Percentiles rank a stretch among this genome's conserved stretches.
phyloP scores from a whole-genome alignment of 1,284 basidiomycete species.

The Abortiporus biennis region DNA sequence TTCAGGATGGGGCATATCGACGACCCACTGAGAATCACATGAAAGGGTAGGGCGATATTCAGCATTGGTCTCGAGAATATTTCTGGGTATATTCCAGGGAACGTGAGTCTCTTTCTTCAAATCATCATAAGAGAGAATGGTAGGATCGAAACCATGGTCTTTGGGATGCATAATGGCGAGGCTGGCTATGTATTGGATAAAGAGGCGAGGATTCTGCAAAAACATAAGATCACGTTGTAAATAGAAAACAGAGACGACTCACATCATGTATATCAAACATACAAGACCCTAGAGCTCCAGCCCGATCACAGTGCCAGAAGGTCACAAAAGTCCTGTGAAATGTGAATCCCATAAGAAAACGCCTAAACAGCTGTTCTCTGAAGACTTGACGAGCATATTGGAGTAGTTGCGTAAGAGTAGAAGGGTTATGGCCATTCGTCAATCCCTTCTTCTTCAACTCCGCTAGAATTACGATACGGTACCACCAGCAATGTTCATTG shows the following conservation, averaged over 20 bases:
- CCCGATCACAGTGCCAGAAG: not conserved
- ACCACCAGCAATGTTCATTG: too few relatives aligned
- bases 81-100: too few relatives aligned
- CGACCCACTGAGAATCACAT: too few relatives aligned
- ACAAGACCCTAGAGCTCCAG: not conserved
- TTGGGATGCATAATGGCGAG: not conserved
- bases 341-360: not conserved
- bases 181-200: not conserved
- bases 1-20: too few relatives aligned
- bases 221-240: not conserved
- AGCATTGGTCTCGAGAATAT: too few relatives aligned
- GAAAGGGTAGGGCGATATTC: too few relatives aligned
- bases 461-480: too few relatives aligned
- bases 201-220: not conserved
- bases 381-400: not conserved
- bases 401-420: too few relatives aligned
- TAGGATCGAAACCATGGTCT: not conserved
- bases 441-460: too few relatives aligned
- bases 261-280: not conserved
- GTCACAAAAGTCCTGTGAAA: not conserved
- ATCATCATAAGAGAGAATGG: not conserved
- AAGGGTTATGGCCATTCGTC: too few relatives aligned
- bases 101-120: too few relatives aligned
- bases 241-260: not conserved
- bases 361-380: not conserved